A percentile compares a stretch with the other conserved stretches of the same genome.
phyloP scores from a whole-genome alignment of 139 green algal species.

The Coelastrella sp. region DNA sequence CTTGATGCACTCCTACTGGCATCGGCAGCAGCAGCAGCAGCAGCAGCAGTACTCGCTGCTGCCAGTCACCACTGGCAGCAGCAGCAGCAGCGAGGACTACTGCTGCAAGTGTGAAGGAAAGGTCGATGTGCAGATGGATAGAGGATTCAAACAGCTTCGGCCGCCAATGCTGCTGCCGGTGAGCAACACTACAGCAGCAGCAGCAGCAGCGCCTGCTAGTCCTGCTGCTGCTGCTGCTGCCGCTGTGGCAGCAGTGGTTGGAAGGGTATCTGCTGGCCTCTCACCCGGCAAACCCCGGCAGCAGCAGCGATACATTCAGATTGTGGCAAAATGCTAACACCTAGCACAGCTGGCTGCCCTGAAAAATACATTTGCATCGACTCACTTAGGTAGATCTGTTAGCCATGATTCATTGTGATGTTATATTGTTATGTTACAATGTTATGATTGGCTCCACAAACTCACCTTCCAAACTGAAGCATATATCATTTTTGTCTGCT shows the following conservation, averaged over 20 bases:
- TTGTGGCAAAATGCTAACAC: background rate
- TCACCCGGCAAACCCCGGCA: background rate
- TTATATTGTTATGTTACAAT: no score
- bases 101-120: background rate
- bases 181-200: background rate
- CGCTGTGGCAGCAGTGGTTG: background rate
- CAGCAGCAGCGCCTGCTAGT: background rate
- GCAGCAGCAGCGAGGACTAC: background rate
- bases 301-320: background rate
- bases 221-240: slow-evolving; percentile 2
- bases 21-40: slow-evolving; percentile 21
- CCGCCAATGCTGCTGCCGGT: background rate
- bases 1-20: slow-evolving; percentile 7
- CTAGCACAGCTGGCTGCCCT: background rate
- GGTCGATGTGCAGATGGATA: background rate
- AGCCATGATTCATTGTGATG: no score
- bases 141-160: background rate
- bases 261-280: background rate
- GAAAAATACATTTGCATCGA: background rate
- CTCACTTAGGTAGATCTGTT: no score
- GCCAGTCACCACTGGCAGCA: background rate
- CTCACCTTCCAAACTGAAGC: no score
- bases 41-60: background rate
- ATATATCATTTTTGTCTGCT: no score
- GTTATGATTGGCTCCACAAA: no score